Evolutionary conservation across 345 rosid species (phyloP).

Genomic region (rapeseed (Brassica napus)): Da-Ae NC_063434.1:24370001-24370500

Average conservation of each 20-base stretch:
- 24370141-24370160: too few species aligned
- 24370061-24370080: too few species aligned
- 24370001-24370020: conserved; percentile 88
- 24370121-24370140: too few species aligned
- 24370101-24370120: too few species aligned
- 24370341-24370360: conserved; percentile 67
- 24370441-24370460: not conserved
- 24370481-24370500: conserved; percentile 5
- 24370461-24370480: not conserved
- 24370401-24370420: conserved; percentile 72
- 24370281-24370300: not conserved
- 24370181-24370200: too few species aligned
- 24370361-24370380: conserved; percentile 93
- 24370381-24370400: conserved; percentile 93
- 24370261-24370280: not conserved
- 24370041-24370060: conserved; percentile 1
- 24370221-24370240: conserved; percentile 50
- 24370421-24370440: not conserved
- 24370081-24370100: too few species aligned
- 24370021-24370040: conserved; percentile 91
- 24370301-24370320: conserved; percentile 50
- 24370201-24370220: conserved; percentile 78
- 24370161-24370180: too few species aligned
- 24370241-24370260: conserved; percentile 7
- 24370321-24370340: conserved; percentile 80